These are phyloP conservation scores for Cadophora sp. DNA, from an alignment of 2,329 filamentous ascomycete species.

Conservation along the genomic window DNA sequence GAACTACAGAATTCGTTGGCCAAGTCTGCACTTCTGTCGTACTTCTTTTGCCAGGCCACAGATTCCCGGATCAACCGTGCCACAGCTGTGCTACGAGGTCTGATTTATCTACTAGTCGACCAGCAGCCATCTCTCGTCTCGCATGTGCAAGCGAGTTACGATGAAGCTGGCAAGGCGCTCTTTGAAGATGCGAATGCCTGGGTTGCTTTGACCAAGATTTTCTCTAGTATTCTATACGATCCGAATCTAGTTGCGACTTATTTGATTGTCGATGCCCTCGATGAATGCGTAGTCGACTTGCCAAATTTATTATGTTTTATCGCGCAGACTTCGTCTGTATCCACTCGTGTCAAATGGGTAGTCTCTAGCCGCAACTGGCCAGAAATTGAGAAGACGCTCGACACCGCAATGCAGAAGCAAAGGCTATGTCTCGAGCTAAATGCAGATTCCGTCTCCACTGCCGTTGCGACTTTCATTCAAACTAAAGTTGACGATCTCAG, in stretches of 20 bases:
- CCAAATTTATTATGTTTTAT: constrained; percentile 48
- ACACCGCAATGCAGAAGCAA: constrained; percentile 29
- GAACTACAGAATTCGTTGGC: constrained; percentile 14
- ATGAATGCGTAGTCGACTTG: constrained; percentile 49
- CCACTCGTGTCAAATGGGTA: constrained; percentile 49
- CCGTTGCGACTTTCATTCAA: constrained; percentile 48
- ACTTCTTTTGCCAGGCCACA: constrained; percentile 53
- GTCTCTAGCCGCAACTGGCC: constrained; percentile 52
- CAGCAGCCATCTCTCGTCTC: constrained; percentile 45
- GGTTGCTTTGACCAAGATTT: constrained; percentile 46
- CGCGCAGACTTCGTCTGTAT: constrained; percentile 30
- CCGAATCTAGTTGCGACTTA: constrained; percentile 37
- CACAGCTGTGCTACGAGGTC: constrained; percentile 49
- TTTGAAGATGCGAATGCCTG: constrained; percentile 51
- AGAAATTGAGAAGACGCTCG: constrained; percentile 47
- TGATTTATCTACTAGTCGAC: constrained; percentile 50
- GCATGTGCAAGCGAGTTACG: constrained; percentile 47
- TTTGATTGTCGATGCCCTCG: constrained; percentile 55
- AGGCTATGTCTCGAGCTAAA: constrained; percentile 49
- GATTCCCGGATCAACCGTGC: constrained; percentile 48
- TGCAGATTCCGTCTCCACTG: constrained; percentile 41
- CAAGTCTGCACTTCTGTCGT: constrained; percentile 33
- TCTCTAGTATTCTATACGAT: constrained; percentile 50
- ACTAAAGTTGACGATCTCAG: constrained; percentile 41
- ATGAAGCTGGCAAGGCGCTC: constrained; percentile 43